These are phyloP conservation scores for Eleusine coracana DNA, from an alignment of 176 grass and related monocot genomes.

Conservation along the genomic window DNA sequence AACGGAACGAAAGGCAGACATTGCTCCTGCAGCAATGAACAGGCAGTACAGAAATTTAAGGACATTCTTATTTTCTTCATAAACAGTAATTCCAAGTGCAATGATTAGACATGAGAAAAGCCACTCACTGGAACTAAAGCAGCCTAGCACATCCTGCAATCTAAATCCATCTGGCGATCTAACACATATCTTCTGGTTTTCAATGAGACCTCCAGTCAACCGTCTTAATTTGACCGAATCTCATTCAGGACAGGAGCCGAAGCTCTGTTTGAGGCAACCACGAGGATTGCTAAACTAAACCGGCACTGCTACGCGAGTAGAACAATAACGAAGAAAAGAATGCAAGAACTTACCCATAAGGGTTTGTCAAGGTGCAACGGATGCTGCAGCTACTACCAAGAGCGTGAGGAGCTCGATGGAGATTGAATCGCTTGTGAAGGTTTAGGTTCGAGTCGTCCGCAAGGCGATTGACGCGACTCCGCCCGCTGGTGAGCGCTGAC, in stretches of 20 bases:
- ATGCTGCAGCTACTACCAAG: background rate
- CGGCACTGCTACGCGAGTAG: background rate
- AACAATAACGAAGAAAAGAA: background rate
- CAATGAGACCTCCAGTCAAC: background rate
- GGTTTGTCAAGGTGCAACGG: too few species aligned
- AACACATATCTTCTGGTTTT: background rate
- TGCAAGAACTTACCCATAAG: background rate
- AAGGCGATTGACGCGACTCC: background rate
- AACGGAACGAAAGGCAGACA: constrained; percentile 32
- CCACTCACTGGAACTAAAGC: background rate
- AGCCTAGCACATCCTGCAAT: constrained; percentile 2
- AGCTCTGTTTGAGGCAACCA: background rate
- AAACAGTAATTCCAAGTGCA: background rate
- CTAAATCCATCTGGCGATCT: background rate
- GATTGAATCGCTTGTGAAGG: background rate
- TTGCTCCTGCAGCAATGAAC: constrained; percentile 35
- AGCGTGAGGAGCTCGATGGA: background rate
- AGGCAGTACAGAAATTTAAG: constrained; percentile 5
- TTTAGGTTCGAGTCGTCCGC: background rate
- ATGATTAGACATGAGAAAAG: background rate
- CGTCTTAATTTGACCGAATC: background rate
- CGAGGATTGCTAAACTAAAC: background rate
- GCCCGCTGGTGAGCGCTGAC: background rate
- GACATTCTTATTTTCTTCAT: background rate
- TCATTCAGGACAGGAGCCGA: background rate